Evolutionary conservation across 441 rosid species (phyloP).

Genomic region (Pelargonium cotyledonis): DNA sequence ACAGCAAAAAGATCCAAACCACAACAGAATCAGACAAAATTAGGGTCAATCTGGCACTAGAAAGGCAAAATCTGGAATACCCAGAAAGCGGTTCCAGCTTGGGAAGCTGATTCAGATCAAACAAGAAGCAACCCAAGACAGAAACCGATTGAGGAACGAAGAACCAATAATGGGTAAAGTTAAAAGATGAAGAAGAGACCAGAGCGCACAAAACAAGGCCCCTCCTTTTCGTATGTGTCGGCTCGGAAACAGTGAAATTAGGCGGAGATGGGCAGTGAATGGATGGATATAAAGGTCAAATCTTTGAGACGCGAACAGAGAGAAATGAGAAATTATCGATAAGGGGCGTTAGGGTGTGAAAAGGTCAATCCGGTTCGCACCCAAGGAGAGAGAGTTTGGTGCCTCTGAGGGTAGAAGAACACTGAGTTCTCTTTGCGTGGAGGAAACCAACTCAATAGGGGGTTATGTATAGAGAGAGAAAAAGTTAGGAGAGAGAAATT

Average conservation of each 20-base stretch:
- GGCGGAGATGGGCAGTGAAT: constrained; percentile 10
- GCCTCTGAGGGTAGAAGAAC: constrained; percentile 6
- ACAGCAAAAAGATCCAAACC: background rate
- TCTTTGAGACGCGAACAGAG: constrained; percentile 1
- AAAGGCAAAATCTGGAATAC: background rate
- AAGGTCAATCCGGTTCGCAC: background rate
- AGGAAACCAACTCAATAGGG: constrained; percentile 18
- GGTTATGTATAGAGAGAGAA: constrained; percentile 10
- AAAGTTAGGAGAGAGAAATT: background rate
- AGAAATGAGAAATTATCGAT: constrained; percentile 1
- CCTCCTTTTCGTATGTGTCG: constrained; percentile 10
- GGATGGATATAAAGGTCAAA: background rate
- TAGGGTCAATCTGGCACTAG: too few relatives aligned
- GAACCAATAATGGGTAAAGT: constrained; percentile 6
- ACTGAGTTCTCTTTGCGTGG: constrained; percentile 22
- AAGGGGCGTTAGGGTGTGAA: constrained; percentile 1
- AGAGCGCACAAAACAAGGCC: constrained; percentile 7
- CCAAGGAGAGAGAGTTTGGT: background rate
- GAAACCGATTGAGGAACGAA: background rate
- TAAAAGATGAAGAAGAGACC: constrained; percentile 10
- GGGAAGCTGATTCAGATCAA: background rate
- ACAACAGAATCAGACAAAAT: background rate
- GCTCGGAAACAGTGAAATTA: constrained; percentile 10
- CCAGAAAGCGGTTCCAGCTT: background rate
- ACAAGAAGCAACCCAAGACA: background rate